Percentiles rank a stretch among this genome's conserved stretches.
Conservation (phyloP, 306 rosid species). For the Acmispon strigosus region DNA sequence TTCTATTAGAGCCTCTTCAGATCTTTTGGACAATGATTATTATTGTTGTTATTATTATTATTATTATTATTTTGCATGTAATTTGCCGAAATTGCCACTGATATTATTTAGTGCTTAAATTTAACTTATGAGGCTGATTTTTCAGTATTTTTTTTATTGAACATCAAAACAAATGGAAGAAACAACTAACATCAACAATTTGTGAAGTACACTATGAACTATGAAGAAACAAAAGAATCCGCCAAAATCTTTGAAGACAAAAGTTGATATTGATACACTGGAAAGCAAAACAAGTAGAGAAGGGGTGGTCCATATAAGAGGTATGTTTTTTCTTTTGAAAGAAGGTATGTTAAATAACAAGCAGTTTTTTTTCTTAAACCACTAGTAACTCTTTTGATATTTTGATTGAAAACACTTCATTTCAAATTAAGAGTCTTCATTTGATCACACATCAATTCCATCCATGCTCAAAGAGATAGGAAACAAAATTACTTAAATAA, state of each 20-base stretch:
- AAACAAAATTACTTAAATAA: too few species aligned
- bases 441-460: too few species aligned
- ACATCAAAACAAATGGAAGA: background rate
- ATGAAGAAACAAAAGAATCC: background rate
- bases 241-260: background rate
- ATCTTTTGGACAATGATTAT: background rate
- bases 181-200: background rate
- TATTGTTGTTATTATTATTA: background rate
- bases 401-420: background rate
- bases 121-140: background rate
- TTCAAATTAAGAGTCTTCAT: too few species aligned
- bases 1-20: background rate
- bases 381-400: background rate
- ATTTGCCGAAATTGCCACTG: background rate
- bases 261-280: too few species aligned
- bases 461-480: too few species aligned
- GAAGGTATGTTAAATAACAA: background rate
- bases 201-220: background rate
- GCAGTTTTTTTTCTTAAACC: background rate
- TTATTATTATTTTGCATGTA: background rate
- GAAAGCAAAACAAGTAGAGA: too few species aligned
- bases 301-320: background rate
- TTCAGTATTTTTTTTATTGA: background rate
- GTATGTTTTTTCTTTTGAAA: too few species aligned
- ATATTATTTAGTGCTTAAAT: background rate